Evolutionary conservation across 352 stramenopile genomes (phyloP).

Genomic region (Phytophthora tubulina): DNA sequence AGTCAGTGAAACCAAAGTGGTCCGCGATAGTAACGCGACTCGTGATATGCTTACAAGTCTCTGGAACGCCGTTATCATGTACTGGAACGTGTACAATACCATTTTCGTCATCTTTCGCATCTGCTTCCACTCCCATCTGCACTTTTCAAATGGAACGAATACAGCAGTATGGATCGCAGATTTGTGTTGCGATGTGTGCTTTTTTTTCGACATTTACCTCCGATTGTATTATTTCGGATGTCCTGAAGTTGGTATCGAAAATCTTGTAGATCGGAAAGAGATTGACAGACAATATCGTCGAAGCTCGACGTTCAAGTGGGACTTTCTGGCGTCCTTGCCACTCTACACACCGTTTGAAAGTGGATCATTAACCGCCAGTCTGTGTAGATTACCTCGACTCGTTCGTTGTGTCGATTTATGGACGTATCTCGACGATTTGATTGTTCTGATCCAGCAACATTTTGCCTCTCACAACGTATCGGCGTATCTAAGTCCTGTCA

Average conservation of each 20-base stretch:
- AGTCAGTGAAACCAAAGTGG: neutral
- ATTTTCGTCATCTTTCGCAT: constrained; percentile 76
- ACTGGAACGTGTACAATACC: constrained; percentile 76
- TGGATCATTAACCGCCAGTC: constrained; percentile 41
- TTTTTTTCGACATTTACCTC: constrained; percentile 72
- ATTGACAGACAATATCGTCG: constrained; percentile 49
- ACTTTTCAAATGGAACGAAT: constrained; percentile 37
- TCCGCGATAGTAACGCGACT: constrained; percentile 23
- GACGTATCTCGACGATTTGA: constrained; percentile 69
- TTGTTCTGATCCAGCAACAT: constrained; percentile 73
- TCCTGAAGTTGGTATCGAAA: constrained; percentile 50
- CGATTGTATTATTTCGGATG: constrained; percentile 72
- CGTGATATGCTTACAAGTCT: constrained; percentile 37
- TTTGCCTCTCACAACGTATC: constrained; percentile 77
- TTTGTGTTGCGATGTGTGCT: constrained; percentile 61
- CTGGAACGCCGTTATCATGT: constrained; percentile 64
- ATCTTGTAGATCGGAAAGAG: constrained; percentile 53
- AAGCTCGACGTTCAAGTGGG: constrained; percentile 54
- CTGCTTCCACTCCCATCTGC: too few species aligned
- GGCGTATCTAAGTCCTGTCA: constrained; percentile 71
- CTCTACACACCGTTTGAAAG: constrained; percentile 48
- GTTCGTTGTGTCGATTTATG: constrained; percentile 63
- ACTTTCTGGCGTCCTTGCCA: constrained; percentile 66
- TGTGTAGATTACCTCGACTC: constrained; percentile 68
- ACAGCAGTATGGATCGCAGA: constrained; percentile 51